A percentile compares a stretch with the other conserved stretches of the same genome.
phyloP scores from a whole-genome alignment of 2,329 filamentous ascomycete species.

The Bisporella sp. region DNA sequence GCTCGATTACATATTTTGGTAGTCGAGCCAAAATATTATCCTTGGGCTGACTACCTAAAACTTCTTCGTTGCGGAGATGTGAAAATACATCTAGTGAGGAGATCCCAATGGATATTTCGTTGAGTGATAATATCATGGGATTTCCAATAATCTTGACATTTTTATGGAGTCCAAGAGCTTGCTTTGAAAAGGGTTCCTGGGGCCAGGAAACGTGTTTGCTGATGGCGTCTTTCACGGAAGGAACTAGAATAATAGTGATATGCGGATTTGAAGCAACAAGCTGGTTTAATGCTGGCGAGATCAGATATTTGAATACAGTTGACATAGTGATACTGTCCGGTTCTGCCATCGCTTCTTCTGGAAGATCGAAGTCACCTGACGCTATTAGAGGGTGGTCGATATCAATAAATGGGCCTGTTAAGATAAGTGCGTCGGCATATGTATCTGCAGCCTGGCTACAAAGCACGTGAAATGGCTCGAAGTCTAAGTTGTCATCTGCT shows the following conservation, averaged over 20 bases:
- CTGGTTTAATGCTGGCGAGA: slow-evolving; percentile 65
- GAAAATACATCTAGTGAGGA: slow-evolving; percentile 79
- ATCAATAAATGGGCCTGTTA: slow-evolving; percentile 86
- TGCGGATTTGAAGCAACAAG: slow-evolving; percentile 66
- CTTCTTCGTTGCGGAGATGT: slow-evolving; percentile 72
- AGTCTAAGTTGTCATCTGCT: slow-evolving; percentile 85
- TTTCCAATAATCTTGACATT: slow-evolving; percentile 75
- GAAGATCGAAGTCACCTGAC: slow-evolving; percentile 70
- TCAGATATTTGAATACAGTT: slow-evolving; percentile 75
- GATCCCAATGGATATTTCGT: slow-evolving; percentile 77
- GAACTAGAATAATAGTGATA: slow-evolving; percentile 75
- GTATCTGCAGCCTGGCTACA: slow-evolving; percentile 69
- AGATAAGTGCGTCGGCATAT: slow-evolving; percentile 70
- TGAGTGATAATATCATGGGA: slow-evolving; percentile 81
- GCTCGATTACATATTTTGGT: slow-evolving; percentile 74
- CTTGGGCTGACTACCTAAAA: slow-evolving; percentile 46
- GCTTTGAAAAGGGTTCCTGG: slow-evolving; percentile 61
- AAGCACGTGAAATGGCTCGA: slow-evolving; percentile 76
- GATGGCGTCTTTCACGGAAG: slow-evolving; percentile 75
- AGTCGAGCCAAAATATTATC: slow-evolving; percentile 51
- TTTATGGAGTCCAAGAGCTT: slow-evolving; percentile 73
- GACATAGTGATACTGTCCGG: slow-evolving; percentile 73
- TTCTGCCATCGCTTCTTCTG: slow-evolving; percentile 58
- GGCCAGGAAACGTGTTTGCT: slow-evolving; percentile 85
- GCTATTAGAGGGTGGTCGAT: slow-evolving; percentile 84